These are phyloP conservation scores for Aspergillus nomiae DNA, from an alignment of 2,329 filamentous ascomycete species.

Conservation along the genomic window DNA sequence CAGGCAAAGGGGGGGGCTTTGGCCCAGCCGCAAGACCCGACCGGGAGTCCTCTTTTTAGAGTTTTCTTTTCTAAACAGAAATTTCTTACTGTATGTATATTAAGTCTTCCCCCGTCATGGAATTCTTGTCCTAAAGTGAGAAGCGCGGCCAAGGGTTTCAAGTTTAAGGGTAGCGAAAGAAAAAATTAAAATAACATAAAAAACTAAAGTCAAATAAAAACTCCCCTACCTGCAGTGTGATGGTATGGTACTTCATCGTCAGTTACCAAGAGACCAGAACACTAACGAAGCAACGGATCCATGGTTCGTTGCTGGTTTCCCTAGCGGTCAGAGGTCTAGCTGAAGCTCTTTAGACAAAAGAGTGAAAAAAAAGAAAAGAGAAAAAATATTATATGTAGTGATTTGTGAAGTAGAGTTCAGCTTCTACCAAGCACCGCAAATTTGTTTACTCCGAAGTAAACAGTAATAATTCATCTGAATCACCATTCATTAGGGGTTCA, in stretches of 20 bases:
- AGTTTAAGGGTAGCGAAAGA: not conserved
- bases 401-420: not conserved
- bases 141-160: not conserved
- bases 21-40: slow-evolving; percentile 4
- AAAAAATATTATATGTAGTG: not conserved
- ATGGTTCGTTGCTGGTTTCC: not conserved
- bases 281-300: not conserved
- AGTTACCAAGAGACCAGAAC: slow-evolving; percentile 3
- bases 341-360: not conserved
- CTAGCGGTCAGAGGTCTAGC: not conserved
- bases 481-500: not conserved
- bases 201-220: not conserved
- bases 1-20: not conserved
- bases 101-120: not conserved
- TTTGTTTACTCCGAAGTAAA: not conserved
- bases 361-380: not conserved
- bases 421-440: not conserved
- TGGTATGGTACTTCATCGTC: not conserved
- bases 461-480: not conserved
- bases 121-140: not conserved
- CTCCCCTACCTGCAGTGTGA: not conserved
- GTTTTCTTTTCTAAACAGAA: not conserved
- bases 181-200: not conserved
- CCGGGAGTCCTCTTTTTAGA: slow-evolving; percentile 1
- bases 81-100: not conserved